Evolutionary conservation across 352 stramenopile genomes (phyloP).

Genomic region (Lagenidium giganteum): DNA sequence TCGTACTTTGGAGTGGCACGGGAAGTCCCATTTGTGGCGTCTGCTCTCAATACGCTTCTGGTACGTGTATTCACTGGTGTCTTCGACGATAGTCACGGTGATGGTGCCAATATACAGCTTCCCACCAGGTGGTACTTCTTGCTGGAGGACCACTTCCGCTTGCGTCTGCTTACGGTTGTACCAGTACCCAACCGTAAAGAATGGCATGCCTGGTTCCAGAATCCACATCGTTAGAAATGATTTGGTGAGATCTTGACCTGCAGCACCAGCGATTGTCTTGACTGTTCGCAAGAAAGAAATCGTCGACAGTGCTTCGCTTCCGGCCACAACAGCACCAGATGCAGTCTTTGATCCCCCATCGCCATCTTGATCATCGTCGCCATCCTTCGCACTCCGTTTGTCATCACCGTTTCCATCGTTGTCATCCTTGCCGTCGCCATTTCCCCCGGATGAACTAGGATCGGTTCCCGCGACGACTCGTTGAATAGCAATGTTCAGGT

Average conservation of each 20-base stretch:
- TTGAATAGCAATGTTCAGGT: constrained; percentile 72
- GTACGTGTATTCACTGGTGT: constrained; percentile 80
- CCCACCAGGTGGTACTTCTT: constrained; percentile 71
- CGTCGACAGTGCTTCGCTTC: constrained; percentile 62
- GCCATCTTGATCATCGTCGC: constrained; percentile 34
- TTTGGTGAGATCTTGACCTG: constrained; percentile 75
- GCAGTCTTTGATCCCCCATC: constrained; percentile 16
- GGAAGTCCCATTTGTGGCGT: constrained; percentile 84
- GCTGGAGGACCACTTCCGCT: constrained; percentile 78
- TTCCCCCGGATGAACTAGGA: constrained; percentile 8
- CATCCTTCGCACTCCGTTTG: constrained; percentile 20
- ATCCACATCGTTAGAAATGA: constrained; percentile 82
- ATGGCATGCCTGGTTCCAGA: constrained; percentile 74
- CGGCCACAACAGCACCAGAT: constrained; percentile 6
- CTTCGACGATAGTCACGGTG: constrained; percentile 83
- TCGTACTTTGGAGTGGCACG: constrained; percentile 80
- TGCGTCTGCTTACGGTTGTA: constrained; percentile 88
- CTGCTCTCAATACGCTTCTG: constrained; percentile 80
- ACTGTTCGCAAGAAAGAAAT: constrained; percentile 77
- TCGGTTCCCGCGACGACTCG: constrained; percentile 42
- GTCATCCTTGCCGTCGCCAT: constrained; percentile 20
- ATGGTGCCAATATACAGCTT: constrained; percentile 80
- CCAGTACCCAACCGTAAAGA: constrained; percentile 85
- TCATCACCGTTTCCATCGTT: constrained; percentile 16
- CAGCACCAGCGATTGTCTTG: constrained; percentile 70